A percentile compares a stretch with the other conserved stretches of the same genome.
These are phyloP conservation scores for Dactylis glomerata DNA, from an alignment of 176 grass and related monocot species.

Conservation along the genomic window DNA sequence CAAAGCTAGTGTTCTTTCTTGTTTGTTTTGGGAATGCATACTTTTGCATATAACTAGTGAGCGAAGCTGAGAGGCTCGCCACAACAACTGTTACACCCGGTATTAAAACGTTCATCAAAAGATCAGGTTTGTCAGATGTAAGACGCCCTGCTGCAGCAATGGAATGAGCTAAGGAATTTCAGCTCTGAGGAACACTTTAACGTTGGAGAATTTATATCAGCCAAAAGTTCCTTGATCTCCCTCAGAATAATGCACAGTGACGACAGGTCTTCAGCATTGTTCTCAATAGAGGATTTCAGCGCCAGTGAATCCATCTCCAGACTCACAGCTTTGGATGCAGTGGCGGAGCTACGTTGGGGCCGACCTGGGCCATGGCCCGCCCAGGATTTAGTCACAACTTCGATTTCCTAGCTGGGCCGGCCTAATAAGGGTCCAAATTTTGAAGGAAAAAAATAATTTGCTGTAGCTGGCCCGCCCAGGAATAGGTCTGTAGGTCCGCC, in stretches of 20 bases:
- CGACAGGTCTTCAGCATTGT: background rate
- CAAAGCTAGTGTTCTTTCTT: background rate
- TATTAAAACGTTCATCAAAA: background rate
- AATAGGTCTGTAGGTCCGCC: too few species aligned
- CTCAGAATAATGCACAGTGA: background rate
- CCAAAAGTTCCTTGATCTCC: background rate
- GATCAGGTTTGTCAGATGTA: background rate
- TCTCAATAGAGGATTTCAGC: background rate
- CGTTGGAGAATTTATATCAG: background rate
- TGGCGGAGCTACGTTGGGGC: too few species aligned
- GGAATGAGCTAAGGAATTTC: background rate
- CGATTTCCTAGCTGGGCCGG: too few species aligned
- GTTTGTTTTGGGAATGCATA: background rate
- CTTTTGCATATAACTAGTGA: background rate
- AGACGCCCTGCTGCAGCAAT: background rate
- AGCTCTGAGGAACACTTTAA: background rate
- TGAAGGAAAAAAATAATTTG: too few species aligned
- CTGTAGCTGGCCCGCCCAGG: too few species aligned
- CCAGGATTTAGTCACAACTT: too few species aligned
- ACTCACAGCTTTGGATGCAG: background rate
- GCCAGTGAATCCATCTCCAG: background rate
- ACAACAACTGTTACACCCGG: background rate
- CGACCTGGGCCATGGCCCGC: too few species aligned
- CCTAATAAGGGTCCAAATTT: too few species aligned
- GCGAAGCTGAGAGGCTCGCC: background rate